Evolutionary conservation across 169 alveolate genomes (phyloP).

Genomic region (Plasmodium malariae): DNA sequence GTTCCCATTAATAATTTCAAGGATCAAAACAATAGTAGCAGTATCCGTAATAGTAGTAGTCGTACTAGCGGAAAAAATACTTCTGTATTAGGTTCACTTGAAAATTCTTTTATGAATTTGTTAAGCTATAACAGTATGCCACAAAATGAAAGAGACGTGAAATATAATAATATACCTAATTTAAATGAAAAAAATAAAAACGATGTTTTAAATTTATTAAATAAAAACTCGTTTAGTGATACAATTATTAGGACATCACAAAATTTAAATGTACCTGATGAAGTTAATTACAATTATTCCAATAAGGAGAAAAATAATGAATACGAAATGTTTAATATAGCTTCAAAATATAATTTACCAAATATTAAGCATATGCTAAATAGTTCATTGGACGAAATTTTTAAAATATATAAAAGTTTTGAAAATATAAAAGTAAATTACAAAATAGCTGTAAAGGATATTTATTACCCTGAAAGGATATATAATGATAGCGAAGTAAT

Average conservation of each 20-base stretch:
- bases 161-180: background rate
- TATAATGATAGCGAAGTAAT: conserved; percentile 35
- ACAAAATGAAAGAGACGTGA: background rate
- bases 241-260: too few species aligned
- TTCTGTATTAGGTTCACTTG: background rate
- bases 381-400: conserved; percentile 13
- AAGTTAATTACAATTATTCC: background rate
- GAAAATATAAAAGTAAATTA: conserved; percentile 49
- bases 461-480: conserved; percentile 29
- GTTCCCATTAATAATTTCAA: background rate
- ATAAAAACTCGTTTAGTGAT: too few species aligned
- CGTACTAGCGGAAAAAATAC: background rate
- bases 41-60: background rate
- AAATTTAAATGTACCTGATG: background rate
- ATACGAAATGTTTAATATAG: background rate
- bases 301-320: background rate
- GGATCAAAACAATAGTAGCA: too few species aligned
- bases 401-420: conserved; percentile 12
- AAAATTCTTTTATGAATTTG: conserved; percentile 13
- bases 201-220: too few species aligned
- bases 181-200: background rate
- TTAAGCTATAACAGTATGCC: background rate
- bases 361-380: conserved; percentile 15
- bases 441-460: conserved; percentile 1
- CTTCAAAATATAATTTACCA: background rate